Conservation (phyloP, 108 stramenopile genomes). For the Pseudonitzschia delicatissima region DNA sequence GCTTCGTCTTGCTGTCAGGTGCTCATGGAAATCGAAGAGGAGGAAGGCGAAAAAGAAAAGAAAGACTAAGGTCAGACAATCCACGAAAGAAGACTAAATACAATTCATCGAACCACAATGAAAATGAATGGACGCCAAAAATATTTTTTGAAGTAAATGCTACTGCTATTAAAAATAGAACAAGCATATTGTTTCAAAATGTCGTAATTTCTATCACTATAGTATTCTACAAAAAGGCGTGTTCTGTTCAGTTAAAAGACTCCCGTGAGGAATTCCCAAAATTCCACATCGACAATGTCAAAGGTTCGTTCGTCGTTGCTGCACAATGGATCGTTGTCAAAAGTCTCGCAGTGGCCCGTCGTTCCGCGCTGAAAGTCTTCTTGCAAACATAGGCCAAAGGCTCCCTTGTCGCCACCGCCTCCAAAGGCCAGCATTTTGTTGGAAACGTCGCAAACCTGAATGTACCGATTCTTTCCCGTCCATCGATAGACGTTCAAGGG, state of each 20-base stretch:
- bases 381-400: slow-evolving; percentile 83
- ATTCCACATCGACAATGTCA: slow-evolving; percentile 68
- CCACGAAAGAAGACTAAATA: too few relatives aligned
- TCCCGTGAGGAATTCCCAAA: slow-evolving; percentile 66
- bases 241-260: slow-evolving; percentile 24
- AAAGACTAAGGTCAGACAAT: too few relatives aligned
- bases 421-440: slow-evolving; percentile 78
- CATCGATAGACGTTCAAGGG: slow-evolving; percentile 60
- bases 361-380: slow-evolving; percentile 83
- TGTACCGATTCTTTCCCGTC: slow-evolving; percentile 83
- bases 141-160: too few relatives aligned
- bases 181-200: too few relatives aligned
- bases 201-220: too few relatives aligned
- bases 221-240: not conserved
- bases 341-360: slow-evolving; percentile 82
- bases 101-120: too few relatives aligned
- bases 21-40: slow-evolving; percentile 23
- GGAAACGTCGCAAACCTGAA: slow-evolving; percentile 70
- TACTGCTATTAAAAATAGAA: too few relatives aligned
- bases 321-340: slow-evolving; percentile 81
- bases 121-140: too few relatives aligned
- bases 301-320: slow-evolving; percentile 46
- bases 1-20: slow-evolving; percentile 27
- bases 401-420: slow-evolving; percentile 82
- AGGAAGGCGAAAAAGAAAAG: too few relatives aligned